phyloP scores from a whole-genome alignment of 2,329 filamentous ascomycete species.

The Neofusicoccum kwambonambiense region DNA sequence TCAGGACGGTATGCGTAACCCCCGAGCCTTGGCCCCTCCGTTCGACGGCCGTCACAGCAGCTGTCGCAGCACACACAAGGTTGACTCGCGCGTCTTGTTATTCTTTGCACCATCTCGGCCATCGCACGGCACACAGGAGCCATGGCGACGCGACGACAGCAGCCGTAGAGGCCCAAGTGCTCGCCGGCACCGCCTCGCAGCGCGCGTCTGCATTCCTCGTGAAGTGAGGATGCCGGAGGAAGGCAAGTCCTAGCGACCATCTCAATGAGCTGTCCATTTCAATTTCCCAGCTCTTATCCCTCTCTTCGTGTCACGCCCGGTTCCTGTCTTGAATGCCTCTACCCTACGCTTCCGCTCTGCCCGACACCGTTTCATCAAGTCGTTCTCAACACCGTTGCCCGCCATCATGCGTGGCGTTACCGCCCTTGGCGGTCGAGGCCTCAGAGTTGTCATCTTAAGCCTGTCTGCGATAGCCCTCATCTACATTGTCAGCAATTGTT shows the following conservation, averaged over 20 bases:
- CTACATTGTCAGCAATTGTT: not conserved
- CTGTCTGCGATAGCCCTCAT: not conserved
- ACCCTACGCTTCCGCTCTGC: not conserved
- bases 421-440: not conserved
- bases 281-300: not conserved
- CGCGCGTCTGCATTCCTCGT: not conserved
- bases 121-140: not conserved
- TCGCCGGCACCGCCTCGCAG: not conserved
- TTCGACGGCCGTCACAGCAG: not conserved
- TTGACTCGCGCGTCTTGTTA: not conserved
- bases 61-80: not conserved
- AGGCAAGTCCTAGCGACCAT: conserved; percentile 2
- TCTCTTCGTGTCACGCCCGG: not conserved
- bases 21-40: not conserved
- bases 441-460: not conserved
- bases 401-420: not conserved
- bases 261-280: not conserved
- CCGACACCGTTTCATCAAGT: not conserved
- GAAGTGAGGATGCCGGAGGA: not conserved
- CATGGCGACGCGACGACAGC: not conserved
- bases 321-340: not conserved
- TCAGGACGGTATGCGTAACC: not conserved
- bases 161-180: too few relatives aligned
- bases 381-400: not conserved
- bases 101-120: not conserved